Percentiles rank a stretch among this genome's conserved stretches.
These are phyloP conservation scores for Hanseniaspora occidentalis DNA, from an alignment of 805 yeast species.

Conservation along the genomic window DNA sequence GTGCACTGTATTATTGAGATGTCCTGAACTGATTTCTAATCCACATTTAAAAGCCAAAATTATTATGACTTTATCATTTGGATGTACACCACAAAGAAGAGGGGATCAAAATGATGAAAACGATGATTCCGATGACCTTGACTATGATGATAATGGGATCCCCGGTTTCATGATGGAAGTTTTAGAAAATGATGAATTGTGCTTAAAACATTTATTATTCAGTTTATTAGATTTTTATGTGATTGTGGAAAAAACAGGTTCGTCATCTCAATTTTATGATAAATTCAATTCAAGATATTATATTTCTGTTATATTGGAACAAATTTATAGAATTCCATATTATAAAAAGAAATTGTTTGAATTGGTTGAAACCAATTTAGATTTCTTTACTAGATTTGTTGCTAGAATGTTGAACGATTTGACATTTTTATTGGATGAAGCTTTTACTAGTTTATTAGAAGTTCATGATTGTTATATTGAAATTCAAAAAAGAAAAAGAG, in stretches of 20 bases:
- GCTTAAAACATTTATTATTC: constrained; percentile 56
- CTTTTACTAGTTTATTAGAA: constrained; percentile 62
- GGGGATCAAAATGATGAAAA: constrained; percentile 1
- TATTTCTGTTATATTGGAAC: constrained; percentile 71
- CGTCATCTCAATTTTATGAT: constrained; percentile 90
- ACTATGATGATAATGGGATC: constrained; percentile 26
- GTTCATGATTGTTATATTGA: constrained; percentile 71
- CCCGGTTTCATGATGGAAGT: constrained; percentile 67
- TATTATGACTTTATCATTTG: constrained; percentile 68
- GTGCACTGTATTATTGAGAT: constrained; percentile 61
- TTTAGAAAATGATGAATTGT: constrained; percentile 50
- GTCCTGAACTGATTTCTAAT: constrained; percentile 76
- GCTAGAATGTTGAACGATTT: constrained; percentile 94
- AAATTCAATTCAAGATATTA: constrained; percentile 85
- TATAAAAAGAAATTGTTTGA: constrained; percentile 57
- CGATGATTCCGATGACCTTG: constrained; percentile 10
- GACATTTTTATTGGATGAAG: constrained; percentile 83
- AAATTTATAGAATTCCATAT: constrained; percentile 62
- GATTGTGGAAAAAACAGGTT: constrained; percentile 91
- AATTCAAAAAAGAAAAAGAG: constrained; percentile 32
- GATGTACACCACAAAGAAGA: constrained; percentile 40
- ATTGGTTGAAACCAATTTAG: constrained; percentile 49
- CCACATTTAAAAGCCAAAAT: constrained; percentile 86
- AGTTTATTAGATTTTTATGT: constrained; percentile 85
- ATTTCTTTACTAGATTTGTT: constrained; percentile 81